These are phyloP conservation scores for Rhododendron ferrugineum DNA, from an alignment of 148 eudicot genomes.

Conservation along the genomic window DNA sequence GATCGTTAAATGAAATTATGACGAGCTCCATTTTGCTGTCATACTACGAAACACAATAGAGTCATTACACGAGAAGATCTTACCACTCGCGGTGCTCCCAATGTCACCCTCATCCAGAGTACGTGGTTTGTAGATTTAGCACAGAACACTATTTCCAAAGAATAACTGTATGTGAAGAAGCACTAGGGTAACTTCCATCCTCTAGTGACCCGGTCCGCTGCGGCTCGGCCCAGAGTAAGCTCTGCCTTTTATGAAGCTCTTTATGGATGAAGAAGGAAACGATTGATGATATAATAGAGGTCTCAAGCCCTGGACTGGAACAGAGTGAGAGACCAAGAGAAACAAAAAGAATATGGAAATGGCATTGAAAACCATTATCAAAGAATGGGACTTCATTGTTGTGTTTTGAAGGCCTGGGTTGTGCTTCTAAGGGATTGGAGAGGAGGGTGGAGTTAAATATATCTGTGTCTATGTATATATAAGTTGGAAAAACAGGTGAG, in stretches of 20 bases:
- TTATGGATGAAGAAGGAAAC: neutral
- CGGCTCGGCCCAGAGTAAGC: slow-evolving; percentile 25
- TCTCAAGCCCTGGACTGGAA: slow-evolving; percentile 11
- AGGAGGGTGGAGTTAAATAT: neutral
- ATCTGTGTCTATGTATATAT: neutral
- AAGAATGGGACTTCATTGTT: slow-evolving; percentile 3
- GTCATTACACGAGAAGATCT: neutral
- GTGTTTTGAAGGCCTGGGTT: neutral
- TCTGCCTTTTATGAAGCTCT: neutral
- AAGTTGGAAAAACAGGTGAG: neutral
- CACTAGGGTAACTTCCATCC: neutral
- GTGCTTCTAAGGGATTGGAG: neutral
- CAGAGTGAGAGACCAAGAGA: neutral
- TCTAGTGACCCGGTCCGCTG: slow-evolving; percentile 19
- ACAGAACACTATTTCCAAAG: neutral
- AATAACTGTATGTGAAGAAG: neutral
- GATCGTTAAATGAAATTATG: neutral
- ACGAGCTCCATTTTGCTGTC: neutral
- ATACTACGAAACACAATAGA: neutral
- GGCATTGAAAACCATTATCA: neutral
- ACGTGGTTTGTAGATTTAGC: neutral
- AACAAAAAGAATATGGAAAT: neutral
- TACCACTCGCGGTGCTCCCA: neutral
- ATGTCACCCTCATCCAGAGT: neutral
- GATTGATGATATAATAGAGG: slow-evolving; percentile 1